Percentiles rank a stretch among this genome's conserved stretches.
These are phyloP conservation scores for Phytophthora macrochlamydospora DNA, from an alignment of 352 stramenopile genomes.

Conservation along the genomic window DNA sequence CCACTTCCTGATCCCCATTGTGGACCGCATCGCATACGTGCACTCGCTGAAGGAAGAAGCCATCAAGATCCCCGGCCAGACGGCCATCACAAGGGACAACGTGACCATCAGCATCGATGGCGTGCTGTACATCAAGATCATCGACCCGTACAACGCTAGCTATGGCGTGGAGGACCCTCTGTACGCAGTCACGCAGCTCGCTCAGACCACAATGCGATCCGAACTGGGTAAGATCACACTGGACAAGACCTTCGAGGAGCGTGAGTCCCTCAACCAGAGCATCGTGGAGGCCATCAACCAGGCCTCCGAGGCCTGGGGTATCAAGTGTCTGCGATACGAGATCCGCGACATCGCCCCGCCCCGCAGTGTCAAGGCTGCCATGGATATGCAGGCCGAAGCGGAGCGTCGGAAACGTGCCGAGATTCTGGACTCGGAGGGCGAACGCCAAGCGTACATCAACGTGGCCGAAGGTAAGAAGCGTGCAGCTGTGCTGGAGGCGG, in stretches of 20 bases:
- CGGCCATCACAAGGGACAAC: constrained; percentile 92
- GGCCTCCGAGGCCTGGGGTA: constrained; percentile 88
- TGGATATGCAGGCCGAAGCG: constrained; percentile 94
- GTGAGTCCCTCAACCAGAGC: constrained; percentile 91
- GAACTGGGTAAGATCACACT: constrained; percentile 93
- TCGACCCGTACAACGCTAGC: constrained; percentile 88
- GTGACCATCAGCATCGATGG: constrained; percentile 93
- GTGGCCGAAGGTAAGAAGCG: constrained; percentile 91
- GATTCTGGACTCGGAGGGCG: constrained; percentile 92
- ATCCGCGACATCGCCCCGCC: constrained; percentile 91
- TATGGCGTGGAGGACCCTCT: constrained; percentile 90
- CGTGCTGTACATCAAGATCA: constrained; percentile 93
- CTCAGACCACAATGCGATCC: constrained; percentile 91
- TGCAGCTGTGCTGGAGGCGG: constrained; percentile 83
- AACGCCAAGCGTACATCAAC: constrained; percentile 91
- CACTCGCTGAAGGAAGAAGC: constrained; percentile 93
- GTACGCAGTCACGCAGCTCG: constrained; percentile 91
- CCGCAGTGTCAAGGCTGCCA: constrained; percentile 85
- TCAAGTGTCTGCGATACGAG: constrained; percentile 92
- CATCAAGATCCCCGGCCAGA: constrained; percentile 91
- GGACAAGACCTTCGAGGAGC: constrained; percentile 94
- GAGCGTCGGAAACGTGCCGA: constrained; percentile 92
- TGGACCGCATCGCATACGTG: constrained; percentile 91
- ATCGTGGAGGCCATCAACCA: constrained; percentile 93
- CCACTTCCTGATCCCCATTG: constrained; percentile 91